Percentiles rank a stretch among this genome's conserved stretches.
These are phyloP conservation scores for Penicillium sp. DNA, from an alignment of 2,329 filamentous ascomycete species.

Conservation along the genomic window DNA sequence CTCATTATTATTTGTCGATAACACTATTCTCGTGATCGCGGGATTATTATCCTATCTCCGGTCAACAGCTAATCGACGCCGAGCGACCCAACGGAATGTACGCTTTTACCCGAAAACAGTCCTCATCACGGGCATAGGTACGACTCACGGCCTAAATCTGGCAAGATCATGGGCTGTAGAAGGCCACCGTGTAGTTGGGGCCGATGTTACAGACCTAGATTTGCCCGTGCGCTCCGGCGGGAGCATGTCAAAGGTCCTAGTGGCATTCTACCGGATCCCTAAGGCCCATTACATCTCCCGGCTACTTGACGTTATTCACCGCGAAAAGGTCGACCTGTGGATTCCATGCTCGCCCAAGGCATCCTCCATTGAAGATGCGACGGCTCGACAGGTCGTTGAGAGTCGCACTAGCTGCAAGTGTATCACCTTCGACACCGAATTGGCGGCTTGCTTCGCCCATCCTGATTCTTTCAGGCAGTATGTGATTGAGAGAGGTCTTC, in stretches of 20 bases:
- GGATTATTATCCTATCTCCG: conserved; percentile 31
- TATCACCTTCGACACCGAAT: conserved; percentile 61
- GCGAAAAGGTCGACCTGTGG: conserved; percentile 68
- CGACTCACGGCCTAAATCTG: conserved; percentile 67
- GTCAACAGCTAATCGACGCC: conserved; percentile 19
- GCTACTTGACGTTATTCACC: conserved; percentile 59
- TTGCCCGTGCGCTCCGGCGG: conserved; percentile 52
- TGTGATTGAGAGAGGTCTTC: conserved; percentile 55
- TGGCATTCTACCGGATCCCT: conserved; percentile 54
- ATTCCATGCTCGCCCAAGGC: conserved; percentile 70
- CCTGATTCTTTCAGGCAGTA: conserved; percentile 66
- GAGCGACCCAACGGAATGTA: conserved; percentile 28
- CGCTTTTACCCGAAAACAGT: conserved; percentile 55
- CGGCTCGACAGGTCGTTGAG: conserved; percentile 63
- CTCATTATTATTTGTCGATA: conserved; percentile 51
- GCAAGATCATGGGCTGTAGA: conserved; percentile 64
- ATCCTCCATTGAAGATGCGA: conserved; percentile 65
- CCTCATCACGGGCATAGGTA: conserved; percentile 71
- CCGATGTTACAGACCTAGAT: conserved; percentile 58
- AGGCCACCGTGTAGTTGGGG: conserved; percentile 70
- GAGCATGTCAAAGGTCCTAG: conserved; percentile 59
- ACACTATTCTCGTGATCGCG: conserved; percentile 42
- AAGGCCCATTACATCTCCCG: conserved; percentile 55
- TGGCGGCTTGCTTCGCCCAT: conserved; percentile 61
- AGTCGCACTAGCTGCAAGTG: conserved; percentile 58